These are phyloP conservation scores for Earliella scabrosa DNA, from an alignment of 1,284 basidiomycete genomes.

Conservation along the genomic window DNA sequence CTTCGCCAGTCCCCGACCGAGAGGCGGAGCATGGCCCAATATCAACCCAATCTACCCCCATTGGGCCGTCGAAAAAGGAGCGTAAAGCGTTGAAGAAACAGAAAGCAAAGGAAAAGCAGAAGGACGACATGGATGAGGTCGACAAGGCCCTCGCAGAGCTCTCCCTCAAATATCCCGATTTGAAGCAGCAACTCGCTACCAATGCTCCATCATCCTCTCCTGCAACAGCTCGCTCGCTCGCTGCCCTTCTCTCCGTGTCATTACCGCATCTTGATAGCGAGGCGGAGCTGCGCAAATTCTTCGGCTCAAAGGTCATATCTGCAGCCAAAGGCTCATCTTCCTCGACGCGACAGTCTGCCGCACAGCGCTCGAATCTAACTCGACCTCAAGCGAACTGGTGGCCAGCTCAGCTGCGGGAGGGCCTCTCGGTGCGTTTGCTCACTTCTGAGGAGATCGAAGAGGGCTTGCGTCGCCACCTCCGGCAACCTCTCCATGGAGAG, in stretches of 20 bases:
- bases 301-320: slow-evolving; percentile 85
- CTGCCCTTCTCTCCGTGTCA: slow-evolving; percentile 75
- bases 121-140: slow-evolving; percentile 75
- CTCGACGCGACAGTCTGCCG: slow-evolving; percentile 29
- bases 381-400: slow-evolving; percentile 67
- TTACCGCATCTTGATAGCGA: slow-evolving; percentile 83
- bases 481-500: slow-evolving; percentile 54
- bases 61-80: slow-evolving; percentile 36
- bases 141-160: slow-evolving; percentile 85
- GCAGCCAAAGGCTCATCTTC: slow-evolving; percentile 49
- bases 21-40: not conserved
- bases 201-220: slow-evolving; percentile 27
- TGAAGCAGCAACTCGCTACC: slow-evolving; percentile 42
- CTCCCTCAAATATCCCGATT: slow-evolving; percentile 71
- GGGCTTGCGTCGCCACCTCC: slow-evolving; percentile 46
- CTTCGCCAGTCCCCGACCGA: slow-evolving; percentile 9
- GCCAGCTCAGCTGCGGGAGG: slow-evolving; percentile 66
- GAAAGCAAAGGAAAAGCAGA: slow-evolving; percentile 57
- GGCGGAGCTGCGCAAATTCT: slow-evolving; percentile 89
- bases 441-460: slow-evolving; percentile 56
- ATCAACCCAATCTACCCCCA: slow-evolving; percentile 29
- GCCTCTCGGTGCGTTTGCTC: slow-evolving; percentile 66
- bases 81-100: slow-evolving; percentile 59
- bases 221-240: slow-evolving; percentile 37
- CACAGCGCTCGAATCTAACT: slow-evolving; percentile 63